Percentiles rank a stretch among this genome's conserved stretches.
These are phyloP conservation scores for Mentha longifolia DNA, from an alignment of 257 asterid genomes.

Conservation along the genomic window DNA sequence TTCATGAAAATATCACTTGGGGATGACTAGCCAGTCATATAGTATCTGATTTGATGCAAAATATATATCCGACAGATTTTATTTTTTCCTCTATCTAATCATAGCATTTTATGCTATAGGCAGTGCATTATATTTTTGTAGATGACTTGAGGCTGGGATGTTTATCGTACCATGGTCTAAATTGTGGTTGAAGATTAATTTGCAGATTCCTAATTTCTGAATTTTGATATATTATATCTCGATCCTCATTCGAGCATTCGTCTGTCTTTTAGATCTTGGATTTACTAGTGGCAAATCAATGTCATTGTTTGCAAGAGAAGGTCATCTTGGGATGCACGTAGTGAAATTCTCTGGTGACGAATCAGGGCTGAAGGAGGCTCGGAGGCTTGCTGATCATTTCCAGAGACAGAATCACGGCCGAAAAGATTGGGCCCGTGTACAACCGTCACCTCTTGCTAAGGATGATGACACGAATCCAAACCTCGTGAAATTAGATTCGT, in stretches of 20 bases:
- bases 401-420: slow-evolving; percentile 71
- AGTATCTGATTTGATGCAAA: slow-evolving; percentile 5
- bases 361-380: slow-evolving; percentile 77
- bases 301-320: slow-evolving; percentile 79
- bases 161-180: slow-evolving; percentile 3
- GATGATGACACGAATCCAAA: slow-evolving; percentile 81
- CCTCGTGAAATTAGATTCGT: slow-evolving; percentile 63
- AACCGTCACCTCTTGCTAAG: slow-evolving; percentile 47
- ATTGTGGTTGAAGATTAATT: background rate
- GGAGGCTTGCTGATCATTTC: slow-evolving; percentile 66
- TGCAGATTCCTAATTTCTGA: background rate
- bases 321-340: slow-evolving; percentile 75
- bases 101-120: background rate
- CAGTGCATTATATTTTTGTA: background rate
- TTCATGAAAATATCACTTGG: background rate
- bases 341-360: slow-evolving; percentile 71
- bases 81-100: background rate
- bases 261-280: slow-evolving; percentile 72
- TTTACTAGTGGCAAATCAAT: slow-evolving; percentile 73
- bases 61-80: background rate
- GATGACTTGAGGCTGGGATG: background rate
- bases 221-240: background rate
- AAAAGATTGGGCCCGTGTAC: slow-evolving; percentile 70
- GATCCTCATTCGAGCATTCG: slow-evolving; percentile 31
- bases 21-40: background rate